A percentile compares a stretch with the other conserved stretches of the same genome.
These are phyloP conservation scores for Buxus sempervirens DNA, from an alignment of 164 flowering plant genomes.

Conservation along the genomic window DNA sequence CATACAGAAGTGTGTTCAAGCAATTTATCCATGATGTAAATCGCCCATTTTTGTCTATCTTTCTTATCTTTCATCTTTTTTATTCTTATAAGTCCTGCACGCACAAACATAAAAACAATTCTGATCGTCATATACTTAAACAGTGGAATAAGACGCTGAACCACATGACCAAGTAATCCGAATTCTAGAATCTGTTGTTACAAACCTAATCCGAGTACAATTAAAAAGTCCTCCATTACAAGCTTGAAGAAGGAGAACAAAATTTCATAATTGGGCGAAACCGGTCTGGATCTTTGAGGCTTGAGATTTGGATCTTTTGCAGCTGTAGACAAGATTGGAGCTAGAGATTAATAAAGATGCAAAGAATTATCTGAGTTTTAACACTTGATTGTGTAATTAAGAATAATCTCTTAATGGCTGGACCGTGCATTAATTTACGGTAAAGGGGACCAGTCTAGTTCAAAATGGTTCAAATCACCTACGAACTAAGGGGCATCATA, in stretches of 20 bases:
- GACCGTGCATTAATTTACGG: too few species aligned
- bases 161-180: too few species aligned
- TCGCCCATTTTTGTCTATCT: conserved; percentile 27
- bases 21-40: conserved; percentile 28
- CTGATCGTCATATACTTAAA: too few species aligned
- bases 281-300: background rate
- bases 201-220: background rate
- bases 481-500: too few species aligned
- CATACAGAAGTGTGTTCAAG: conserved; percentile 8
- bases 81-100: conserved; percentile 21
- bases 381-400: too few species aligned
- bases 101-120: too few species aligned
- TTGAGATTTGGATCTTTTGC: too few species aligned
- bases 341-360: background rate
- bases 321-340: background rate
- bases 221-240: background rate
- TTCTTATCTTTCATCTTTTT: conserved; percentile 19
- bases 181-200: background rate
- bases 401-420: too few species aligned
- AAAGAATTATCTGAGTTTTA: background rate
- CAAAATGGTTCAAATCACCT: too few species aligned
- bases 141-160: too few species aligned
- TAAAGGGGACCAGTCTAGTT: too few species aligned
- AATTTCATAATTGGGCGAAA: conserved; percentile 23
- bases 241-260: background rate